Percentiles rank a stretch among this genome's conserved stretches.
Evolutionary conservation across 2,329 filamentous ascomycete species (phyloP).

Genomic region (Lasiodiplodia citricola): DNA sequence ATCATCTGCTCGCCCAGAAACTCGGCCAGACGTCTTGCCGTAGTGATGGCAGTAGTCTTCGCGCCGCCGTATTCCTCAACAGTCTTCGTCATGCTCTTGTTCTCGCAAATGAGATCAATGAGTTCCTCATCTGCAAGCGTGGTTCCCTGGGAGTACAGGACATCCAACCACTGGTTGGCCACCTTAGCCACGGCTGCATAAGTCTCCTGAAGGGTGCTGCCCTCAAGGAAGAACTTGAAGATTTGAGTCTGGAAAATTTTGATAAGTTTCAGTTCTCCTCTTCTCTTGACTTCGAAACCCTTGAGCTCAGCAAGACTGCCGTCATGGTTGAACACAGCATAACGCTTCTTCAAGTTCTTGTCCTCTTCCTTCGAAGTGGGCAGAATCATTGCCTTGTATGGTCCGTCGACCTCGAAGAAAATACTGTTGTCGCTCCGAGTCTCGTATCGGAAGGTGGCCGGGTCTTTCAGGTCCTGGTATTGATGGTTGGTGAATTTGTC

Average conservation of each 20-base stretch:
- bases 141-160: constrained; percentile 83
- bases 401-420: constrained; percentile 98
- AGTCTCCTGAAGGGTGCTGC: constrained; percentile 82
- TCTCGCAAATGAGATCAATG: constrained; percentile 99
- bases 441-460: constrained; percentile 83
- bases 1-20: constrained; percentile 99
- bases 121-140: constrained; percentile 95
- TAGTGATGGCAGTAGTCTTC: constrained; percentile 99
- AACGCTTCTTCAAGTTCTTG: constrained; percentile 99
- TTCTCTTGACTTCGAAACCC: constrained; percentile 95
- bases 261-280: constrained; percentile 98
- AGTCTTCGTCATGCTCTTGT: constrained; percentile 97
- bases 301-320: constrained; percentile 94
- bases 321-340: constrained; percentile 98
- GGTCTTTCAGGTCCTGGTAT: constrained; percentile 87
- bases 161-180: constrained; percentile 95
- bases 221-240: constrained; percentile 98
- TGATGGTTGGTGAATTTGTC: constrained; percentile 95
- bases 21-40: constrained; percentile 89
- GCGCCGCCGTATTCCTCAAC: constrained; percentile 94
- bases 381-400: constrained; percentile 95
- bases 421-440: constrained; percentile 99
- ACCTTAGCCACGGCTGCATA: constrained; percentile 93
- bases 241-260: constrained; percentile 99
- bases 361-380: constrained; percentile 98